These are phyloP conservation scores for Sporothrix sp. DNA, from an alignment of 2,329 filamentous ascomycete genomes.

Conservation along the genomic window DNA sequence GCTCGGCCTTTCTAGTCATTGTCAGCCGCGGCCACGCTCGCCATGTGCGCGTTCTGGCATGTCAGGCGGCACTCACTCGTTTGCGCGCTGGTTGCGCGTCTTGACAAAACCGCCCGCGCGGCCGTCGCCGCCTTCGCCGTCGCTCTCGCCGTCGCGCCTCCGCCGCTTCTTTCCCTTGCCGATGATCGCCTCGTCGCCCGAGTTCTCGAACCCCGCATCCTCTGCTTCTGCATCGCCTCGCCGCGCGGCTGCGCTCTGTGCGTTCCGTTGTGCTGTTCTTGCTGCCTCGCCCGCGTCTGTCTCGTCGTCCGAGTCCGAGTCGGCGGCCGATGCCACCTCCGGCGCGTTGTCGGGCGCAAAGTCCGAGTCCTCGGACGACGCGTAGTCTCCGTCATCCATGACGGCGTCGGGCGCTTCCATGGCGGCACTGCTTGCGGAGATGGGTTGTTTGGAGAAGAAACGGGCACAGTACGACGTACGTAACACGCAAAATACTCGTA, in stretches of 20 bases:
- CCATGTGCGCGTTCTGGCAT: too few species aligned
- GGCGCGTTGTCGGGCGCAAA: conserved; percentile 51
- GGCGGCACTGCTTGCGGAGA: too few species aligned
- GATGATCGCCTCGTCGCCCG: conserved; percentile 64
- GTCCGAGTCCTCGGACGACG: conserved; percentile 63
- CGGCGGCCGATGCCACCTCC: conserved; percentile 34
- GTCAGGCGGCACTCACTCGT: conserved; percentile 46
- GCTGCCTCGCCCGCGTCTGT: conserved; percentile 11
- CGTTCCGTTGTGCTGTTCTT: conserved; percentile 14
- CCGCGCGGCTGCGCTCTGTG: conserved; percentile 19
- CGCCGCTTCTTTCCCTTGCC: conserved; percentile 47
- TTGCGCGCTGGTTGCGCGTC: conserved; percentile 59
- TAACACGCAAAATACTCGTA: too few species aligned
- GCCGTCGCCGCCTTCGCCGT: conserved; percentile 48
- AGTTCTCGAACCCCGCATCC: conserved; percentile 51
- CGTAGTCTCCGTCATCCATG: conserved; percentile 46
- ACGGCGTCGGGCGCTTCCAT: conserved; percentile 33
- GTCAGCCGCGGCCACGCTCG: neutral
- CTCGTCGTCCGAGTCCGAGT: conserved; percentile 30
- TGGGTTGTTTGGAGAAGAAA: too few species aligned
- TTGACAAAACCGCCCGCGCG: conserved; percentile 58
- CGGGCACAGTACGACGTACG: too few species aligned
- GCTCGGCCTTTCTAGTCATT: conserved; percentile 43
- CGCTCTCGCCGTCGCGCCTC: conserved; percentile 33
- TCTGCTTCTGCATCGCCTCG: conserved; percentile 26